Conservation (phyloP, 164 flowering plant species). For the Tetrastigma voinierianum region DNA sequence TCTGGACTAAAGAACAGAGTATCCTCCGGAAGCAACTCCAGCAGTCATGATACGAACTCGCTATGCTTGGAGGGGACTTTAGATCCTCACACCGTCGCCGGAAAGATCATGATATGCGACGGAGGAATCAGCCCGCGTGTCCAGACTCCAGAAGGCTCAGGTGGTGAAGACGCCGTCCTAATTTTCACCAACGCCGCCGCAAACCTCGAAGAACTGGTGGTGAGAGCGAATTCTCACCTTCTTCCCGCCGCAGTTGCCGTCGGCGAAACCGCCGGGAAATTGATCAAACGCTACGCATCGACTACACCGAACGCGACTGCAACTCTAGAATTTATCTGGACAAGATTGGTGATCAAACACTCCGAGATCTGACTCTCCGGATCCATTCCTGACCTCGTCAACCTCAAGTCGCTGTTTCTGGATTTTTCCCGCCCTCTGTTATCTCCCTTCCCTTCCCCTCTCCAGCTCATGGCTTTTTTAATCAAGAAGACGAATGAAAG, state of each 20-base stretch:
- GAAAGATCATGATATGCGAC: conserved; percentile 58
- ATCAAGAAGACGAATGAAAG: too few relatives aligned
- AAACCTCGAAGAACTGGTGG: conserved; percentile 61
- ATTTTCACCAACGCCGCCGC: too few relatives aligned
- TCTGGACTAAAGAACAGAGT: conserved; percentile 34
- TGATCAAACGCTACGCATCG: conserved; percentile 34
- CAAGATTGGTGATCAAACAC: conserved; percentile 37
- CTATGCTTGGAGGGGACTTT: conserved; percentile 69
- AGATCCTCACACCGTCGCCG: conserved; percentile 31
- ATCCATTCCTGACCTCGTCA: too few relatives aligned
- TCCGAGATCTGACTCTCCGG: too few relatives aligned
- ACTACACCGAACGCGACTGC: conserved; percentile 31
- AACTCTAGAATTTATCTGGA: conserved; percentile 38
- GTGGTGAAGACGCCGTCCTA: too few relatives aligned
- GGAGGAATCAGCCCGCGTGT: too few relatives aligned
- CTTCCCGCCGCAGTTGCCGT: conserved; percentile 57
- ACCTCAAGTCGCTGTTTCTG: too few relatives aligned
- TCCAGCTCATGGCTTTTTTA: too few relatives aligned
- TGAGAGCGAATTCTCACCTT: conserved; percentile 47
- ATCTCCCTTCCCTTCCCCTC: too few relatives aligned
- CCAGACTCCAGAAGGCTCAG: too few relatives aligned
- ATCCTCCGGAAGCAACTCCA: conserved; percentile 59
- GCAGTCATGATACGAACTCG: conserved; percentile 56
- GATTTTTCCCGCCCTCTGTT: too few relatives aligned
- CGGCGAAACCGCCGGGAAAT: conserved; percentile 41